These are phyloP conservation scores for Pseudogymnoascus verrucosus DNA, from an alignment of 2,329 filamentous ascomycete genomes.

Conservation along the genomic window DNA sequence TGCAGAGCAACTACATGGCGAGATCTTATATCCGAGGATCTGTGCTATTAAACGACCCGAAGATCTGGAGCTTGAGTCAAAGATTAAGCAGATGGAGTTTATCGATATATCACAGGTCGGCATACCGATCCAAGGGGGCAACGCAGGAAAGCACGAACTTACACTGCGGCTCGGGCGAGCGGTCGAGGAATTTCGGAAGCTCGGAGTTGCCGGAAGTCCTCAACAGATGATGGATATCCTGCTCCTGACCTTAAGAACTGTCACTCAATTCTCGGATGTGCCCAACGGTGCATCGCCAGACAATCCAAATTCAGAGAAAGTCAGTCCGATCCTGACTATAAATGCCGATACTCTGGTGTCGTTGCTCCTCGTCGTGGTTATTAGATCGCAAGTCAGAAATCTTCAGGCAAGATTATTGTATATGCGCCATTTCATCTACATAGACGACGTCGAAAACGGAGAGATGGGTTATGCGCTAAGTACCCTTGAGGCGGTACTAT, in stretches of 20 bases:
- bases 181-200: conserved; percentile 83
- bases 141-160: conserved; percentile 71
- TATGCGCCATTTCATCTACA: conserved; percentile 95
- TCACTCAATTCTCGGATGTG: conserved; percentile 59
- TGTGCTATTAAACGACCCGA: conserved; percentile 70
- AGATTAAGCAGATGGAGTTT: conserved; percentile 86
- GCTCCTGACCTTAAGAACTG: conserved; percentile 56
- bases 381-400: conserved; percentile 79
- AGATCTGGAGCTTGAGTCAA: conserved; percentile 79
- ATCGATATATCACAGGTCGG: conserved; percentile 94
- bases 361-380: conserved; percentile 82
- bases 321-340: conserved; percentile 50
- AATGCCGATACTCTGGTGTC: conserved; percentile 88
- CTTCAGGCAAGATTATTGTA: conserved; percentile 85
- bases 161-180: conserved; percentile 67
- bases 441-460: conserved; percentile 92
- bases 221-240: conserved; percentile 32
- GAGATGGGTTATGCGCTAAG: conserved; percentile 95
- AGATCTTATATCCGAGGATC: conserved; percentile 73
- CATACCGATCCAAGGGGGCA: conserved; percentile 73
- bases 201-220: conserved; percentile 54
- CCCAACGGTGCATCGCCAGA: conserved; percentile 26
- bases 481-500: conserved; percentile 88
- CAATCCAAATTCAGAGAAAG: conserved; percentile 28
- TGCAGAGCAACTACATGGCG: conserved; percentile 81